Percentiles rank a stretch among this genome's conserved stretches.
Conservation (phyloP, 2,329 filamentous ascomycete genomes). For the Cercospora nicotianae region DNA sequence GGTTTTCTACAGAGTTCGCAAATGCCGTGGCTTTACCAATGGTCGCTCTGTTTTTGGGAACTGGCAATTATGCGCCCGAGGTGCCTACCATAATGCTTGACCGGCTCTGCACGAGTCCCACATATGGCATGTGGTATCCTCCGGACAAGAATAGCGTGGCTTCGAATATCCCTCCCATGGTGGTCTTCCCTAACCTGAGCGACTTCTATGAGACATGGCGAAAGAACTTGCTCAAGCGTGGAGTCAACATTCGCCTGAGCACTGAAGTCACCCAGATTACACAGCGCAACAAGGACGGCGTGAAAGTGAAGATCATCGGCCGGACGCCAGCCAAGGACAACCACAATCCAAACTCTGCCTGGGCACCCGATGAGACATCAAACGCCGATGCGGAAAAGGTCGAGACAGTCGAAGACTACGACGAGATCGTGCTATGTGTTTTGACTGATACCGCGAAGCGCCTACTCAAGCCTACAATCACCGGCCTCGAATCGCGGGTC, state of each 20-base stretch:
- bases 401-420: constrained; percentile 55
- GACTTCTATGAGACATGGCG: constrained; percentile 63
- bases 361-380: constrained; percentile 42
- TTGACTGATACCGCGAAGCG: constrained; percentile 58
- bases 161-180: constrained; percentile 56
- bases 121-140: constrained; percentile 61
- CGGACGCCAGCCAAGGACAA: constrained; percentile 45
- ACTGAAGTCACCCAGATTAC: constrained; percentile 58
- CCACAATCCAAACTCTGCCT: constrained; percentile 49
- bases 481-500: constrained; percentile 63
- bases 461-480: constrained; percentile 59
- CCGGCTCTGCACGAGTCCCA: constrained; percentile 53
- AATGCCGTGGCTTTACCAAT: constrained; percentile 71
- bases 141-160: constrained; percentile 50
- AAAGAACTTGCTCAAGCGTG: constrained; percentile 54
- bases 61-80: constrained; percentile 71
- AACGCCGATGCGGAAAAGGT: constrained; percentile 45
- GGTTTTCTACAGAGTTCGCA: constrained; percentile 68
- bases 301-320: constrained; percentile 52
- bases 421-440: constrained; percentile 67
- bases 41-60: constrained; percentile 71
- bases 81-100: constrained; percentile 68
- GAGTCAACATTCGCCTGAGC: constrained; percentile 57
- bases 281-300: constrained; percentile 53
- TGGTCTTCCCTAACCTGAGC: constrained; percentile 63